phyloP scores from a whole-genome alignment of 2,329 filamentous ascomycete genomes.

The Hypoxylon sp. region DNA sequence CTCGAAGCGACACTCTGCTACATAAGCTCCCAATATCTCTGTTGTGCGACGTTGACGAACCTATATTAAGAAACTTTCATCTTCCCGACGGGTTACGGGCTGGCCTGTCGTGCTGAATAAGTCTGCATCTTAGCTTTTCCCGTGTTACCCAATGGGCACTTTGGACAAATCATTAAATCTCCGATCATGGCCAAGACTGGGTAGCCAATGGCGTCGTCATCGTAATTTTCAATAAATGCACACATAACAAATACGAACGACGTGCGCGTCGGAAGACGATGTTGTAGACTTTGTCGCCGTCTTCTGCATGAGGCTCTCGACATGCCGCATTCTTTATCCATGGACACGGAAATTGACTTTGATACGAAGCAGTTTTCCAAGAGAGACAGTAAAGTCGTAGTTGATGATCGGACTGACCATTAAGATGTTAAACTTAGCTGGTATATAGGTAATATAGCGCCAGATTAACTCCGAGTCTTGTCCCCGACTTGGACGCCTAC shows the following conservation, averaged over 20 bases:
- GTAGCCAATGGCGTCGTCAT: slow-evolving; percentile 30
- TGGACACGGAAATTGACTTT: neutral
- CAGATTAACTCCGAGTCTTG: slow-evolving; percentile 25
- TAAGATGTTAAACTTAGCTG: neutral
- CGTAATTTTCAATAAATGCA: slow-evolving; percentile 27
- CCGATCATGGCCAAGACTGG: slow-evolving; percentile 29
- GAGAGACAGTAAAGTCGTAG: neutral
- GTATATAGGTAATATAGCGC: slow-evolving; percentile 26
- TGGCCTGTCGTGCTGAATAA: slow-evolving; percentile 35
- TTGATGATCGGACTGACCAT: slow-evolving; percentile 14
- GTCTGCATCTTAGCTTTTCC: slow-evolving; percentile 40
- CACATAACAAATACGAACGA: slow-evolving; percentile 29
- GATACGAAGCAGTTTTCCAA: neutral
- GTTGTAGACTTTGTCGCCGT: slow-evolving; percentile 1
- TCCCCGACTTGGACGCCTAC: slow-evolving; percentile 32
- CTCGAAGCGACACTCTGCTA: slow-evolving; percentile 22
- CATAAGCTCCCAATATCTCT: slow-evolving; percentile 25
- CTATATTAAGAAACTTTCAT: slow-evolving; percentile 39
- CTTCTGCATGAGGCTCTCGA: slow-evolving; percentile 13
- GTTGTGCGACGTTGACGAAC: slow-evolving; percentile 31
- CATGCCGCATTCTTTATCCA: neutral
- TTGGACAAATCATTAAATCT: slow-evolving; percentile 48
- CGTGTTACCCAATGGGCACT: slow-evolving; percentile 39
- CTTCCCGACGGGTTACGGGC: slow-evolving; percentile 33
- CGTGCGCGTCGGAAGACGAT: slow-evolving; percentile 25